Base-by-base conservation (phyloP, 2,329 filamentous ascomycete species). In the Fusarium scirpi region DNA sequence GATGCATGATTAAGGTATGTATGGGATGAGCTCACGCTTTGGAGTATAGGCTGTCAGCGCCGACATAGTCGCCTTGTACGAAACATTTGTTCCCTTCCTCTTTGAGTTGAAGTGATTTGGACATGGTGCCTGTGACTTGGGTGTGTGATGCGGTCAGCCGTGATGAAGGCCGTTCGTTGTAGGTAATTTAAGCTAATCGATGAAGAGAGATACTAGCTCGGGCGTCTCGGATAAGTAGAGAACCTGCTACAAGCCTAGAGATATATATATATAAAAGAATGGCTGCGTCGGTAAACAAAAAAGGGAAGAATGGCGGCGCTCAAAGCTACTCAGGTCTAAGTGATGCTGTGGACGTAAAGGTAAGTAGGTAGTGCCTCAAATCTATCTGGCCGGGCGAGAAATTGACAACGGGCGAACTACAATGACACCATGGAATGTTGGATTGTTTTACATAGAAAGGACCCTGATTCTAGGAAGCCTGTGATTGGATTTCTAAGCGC, bases 31-130 rank as follows among this genome's bases (percentile, higher is more conserved):
- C 87, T 77, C 80, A 90, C 83, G 92, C 92, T 79, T 92, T 88
- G 7, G 91, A 91, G 80, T 95, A 95, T 62, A 90, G 82, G 22
- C 84, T 85, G 68, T 94, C 91, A 40, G 92, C 92, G 25, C 82
- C 85, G 8, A 81, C 79, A 76, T 86, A 94, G 73, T 94, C 89
- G 66, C 87, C 88, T 11, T 83, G 80, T 66, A 88, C 85, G 80
- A 92, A 95, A 76, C 85, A 86, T 54, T 82, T 83, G 79, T 92
- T 92, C 69, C 91, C 90, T 63, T 88, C 82, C 40, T 86, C 84
- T 76, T 88, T 89, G 65, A 88, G 80, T 32, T 78, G 77, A 1
- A 79, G 63, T 4, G 85, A 77, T 58, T 74, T 81, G 18, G 78
- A 77, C 79, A 80, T 80, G 53, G 30, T 59, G 54, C 34, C 32